phyloP scores from a whole-genome alignment of 768 basidiomycete genomes.

The Inosperma sp. region DNA sequence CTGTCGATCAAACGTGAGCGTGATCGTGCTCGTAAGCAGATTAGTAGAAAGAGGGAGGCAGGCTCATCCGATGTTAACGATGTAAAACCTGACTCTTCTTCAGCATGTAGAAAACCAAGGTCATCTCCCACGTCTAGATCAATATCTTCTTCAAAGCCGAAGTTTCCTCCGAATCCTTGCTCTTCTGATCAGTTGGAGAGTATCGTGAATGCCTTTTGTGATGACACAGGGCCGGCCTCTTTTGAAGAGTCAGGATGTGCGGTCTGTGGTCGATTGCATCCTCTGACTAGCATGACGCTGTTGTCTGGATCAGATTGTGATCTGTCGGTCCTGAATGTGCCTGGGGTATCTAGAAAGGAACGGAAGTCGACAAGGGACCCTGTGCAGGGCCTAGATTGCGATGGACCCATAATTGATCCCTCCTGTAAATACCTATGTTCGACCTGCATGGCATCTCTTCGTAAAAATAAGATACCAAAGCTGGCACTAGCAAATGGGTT shows the following conservation, averaged over 20 bases:
- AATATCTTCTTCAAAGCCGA: no score
- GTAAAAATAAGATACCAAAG: constrained; percentile 16
- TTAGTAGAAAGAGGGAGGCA: no score
- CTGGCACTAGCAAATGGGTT: constrained; percentile 29
- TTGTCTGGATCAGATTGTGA: constrained; percentile 6
- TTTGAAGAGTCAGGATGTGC: no score
- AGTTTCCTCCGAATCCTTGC: constrained; percentile 4
- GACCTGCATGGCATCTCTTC: constrained; percentile 8
- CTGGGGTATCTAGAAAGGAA: constrained; percentile 10
- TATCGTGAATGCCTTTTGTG: constrained; percentile 7
- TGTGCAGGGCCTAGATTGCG: neutral
- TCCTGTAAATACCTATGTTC: constrained; percentile 16
- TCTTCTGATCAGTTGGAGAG: neutral
- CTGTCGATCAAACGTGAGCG: neutral
- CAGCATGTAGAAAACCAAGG: neutral
- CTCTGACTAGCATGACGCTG: neutral
- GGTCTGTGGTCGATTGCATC: constrained; percentile 17
- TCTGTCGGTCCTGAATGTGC: constrained; percentile 3
- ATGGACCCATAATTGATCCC: constrained; percentile 16
- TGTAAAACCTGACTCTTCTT: no score
- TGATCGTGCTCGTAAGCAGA: neutral
- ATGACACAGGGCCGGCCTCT: neutral
- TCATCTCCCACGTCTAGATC: neutral
- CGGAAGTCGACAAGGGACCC: constrained; percentile 1
- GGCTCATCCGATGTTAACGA: no score